Evolutionary conservation across 140 eudicot genomes (phyloP), one percentile per base, ranked within the genome.

Genomic region (Oenanthe javanica): DNA sequence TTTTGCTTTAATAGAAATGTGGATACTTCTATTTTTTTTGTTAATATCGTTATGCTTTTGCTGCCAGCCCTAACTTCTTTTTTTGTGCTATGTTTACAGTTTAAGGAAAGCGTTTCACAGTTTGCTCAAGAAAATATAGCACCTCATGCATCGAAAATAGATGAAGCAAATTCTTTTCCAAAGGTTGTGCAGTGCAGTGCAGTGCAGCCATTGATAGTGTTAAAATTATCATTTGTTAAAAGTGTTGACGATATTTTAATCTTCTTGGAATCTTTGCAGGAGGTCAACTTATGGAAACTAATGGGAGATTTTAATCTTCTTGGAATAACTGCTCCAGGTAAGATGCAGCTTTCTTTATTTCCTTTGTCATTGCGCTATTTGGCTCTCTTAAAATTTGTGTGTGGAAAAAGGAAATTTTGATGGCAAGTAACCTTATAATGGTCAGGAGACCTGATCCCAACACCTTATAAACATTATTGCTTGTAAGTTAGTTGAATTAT

Each of bases 81-180:
- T 77, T 80, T 5, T 83, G 31, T 45, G 72, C 71, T 64, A 48
- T 81, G 46, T 76, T 85, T 84, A 66, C 97, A 96, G 99, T 96
- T 96, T 79, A 96, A 96, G 82, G 97, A 96, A 77, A 93, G 99
- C 43, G 93, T 96, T 73, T 89, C 97, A 2, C 98, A 91, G 77
- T 96, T 96, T 87, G 96, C 98, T 19, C 97, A 96, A 91, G 96
- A 96, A 85, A 93, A 93, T 81, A 96, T 96, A 45, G 97, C 98
- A 21, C 99, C 98, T 79, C 96, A 93, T 85, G 99, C 99, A 2
- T 52, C 89, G 46, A 77, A 87, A 79, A 89, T 96, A 61, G 99
- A 96, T 85, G 75, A 48, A 84, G 82, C 97, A 25, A 96, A 93
- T 80, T 86, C 85, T 78, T 93, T 96, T 78, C 99, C 98, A 0